Percentiles rank a stretch among this genome's conserved stretches.
Conservation (phyloP, 73 alveolate species). For the Paramecium sexaurelia region DNA sequence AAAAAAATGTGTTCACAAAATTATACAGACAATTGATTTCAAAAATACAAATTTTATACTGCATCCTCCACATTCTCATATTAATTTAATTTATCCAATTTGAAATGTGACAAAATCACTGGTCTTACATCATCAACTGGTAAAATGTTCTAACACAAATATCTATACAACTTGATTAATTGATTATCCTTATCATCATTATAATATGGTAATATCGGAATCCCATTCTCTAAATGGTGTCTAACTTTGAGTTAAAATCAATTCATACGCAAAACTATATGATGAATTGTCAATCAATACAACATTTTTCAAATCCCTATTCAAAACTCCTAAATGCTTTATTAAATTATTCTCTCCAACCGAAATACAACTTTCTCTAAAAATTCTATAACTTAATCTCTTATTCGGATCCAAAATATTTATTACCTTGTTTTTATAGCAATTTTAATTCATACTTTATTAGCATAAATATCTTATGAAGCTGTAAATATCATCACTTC, state of each 20-base stretch:
- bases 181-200: slow-evolving; percentile 69
- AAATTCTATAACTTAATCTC: slow-evolving; percentile 43
- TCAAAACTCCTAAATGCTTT: not conserved
- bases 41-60: slow-evolving; percentile 41
- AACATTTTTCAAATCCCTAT: slow-evolving; percentile 73
- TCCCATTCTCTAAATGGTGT: slow-evolving; percentile 80
- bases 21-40: not conserved
- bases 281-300: slow-evolving; percentile 82
- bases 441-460: slow-evolving; percentile 54
- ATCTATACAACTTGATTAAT: slow-evolving; percentile 53
- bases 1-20: not conserved
- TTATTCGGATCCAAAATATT: slow-evolving; percentile 57
- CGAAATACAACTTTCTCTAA: slow-evolving; percentile 59
- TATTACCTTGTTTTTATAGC: slow-evolving; percentile 6
- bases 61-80: slow-evolving; percentile 37
- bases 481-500: slow-evolving; percentile 80
- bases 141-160: not conserved
- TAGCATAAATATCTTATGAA: slow-evolving; percentile 70
- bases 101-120: not conserved
- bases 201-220: slow-evolving; percentile 78
- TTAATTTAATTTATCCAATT: slow-evolving; percentile 29
- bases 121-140: slow-evolving; percentile 49
- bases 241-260: slow-evolving; percentile 66
- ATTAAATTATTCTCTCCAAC: not conserved
- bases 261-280: slow-evolving; percentile 52